These are phyloP conservation scores for Monascus ruber DNA, from an alignment of 2,329 filamentous ascomycete species.

Conservation along the genomic window DNA sequence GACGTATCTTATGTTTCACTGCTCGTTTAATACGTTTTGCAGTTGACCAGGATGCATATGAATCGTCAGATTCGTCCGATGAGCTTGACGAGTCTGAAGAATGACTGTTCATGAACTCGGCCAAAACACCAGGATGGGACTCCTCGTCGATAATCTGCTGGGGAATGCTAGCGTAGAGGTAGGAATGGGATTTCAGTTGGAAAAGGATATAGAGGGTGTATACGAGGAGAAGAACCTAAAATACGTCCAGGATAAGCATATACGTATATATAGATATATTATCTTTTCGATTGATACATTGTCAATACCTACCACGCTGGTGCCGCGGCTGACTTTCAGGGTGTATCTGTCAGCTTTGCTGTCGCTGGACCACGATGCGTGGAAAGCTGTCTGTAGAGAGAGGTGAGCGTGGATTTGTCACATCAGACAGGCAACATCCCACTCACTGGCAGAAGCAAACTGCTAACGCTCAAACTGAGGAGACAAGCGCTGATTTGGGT, in stretches of 20 bases:
- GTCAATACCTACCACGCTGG: conserved; percentile 57
- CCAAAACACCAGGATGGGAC: conserved; percentile 70
- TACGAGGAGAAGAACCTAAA: conserved; percentile 61
- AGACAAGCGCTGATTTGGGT: conserved; percentile 94
- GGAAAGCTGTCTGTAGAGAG: conserved; percentile 62
- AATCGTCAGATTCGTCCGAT: conserved; percentile 55
- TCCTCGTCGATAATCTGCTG: conserved; percentile 90
- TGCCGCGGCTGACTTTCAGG: conserved; percentile 77
- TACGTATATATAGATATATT: too few relatives aligned
- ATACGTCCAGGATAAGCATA: too few relatives aligned
- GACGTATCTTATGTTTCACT: conserved; percentile 57
- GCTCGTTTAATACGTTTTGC: conserved; percentile 65
- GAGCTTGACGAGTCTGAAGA: conserved; percentile 39
- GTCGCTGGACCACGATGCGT: conserved; percentile 65
- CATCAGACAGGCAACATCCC: background rate
- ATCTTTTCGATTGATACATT: too few relatives aligned
- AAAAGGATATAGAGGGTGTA: conserved; percentile 79
- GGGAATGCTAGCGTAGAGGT: conserved; percentile 85
- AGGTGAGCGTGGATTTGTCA: background rate
- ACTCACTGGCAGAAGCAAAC: conserved; percentile 66
- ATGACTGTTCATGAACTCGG: conserved; percentile 59
- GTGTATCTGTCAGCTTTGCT: conserved; percentile 56
- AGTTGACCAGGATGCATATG: conserved; percentile 58
- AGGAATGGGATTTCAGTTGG: conserved; percentile 82
- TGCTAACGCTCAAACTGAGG: conserved; percentile 80